Evolutionary conservation across 768 basidiomycete species (phyloP).

Genomic region (Tulasnella calospora): DNA sequence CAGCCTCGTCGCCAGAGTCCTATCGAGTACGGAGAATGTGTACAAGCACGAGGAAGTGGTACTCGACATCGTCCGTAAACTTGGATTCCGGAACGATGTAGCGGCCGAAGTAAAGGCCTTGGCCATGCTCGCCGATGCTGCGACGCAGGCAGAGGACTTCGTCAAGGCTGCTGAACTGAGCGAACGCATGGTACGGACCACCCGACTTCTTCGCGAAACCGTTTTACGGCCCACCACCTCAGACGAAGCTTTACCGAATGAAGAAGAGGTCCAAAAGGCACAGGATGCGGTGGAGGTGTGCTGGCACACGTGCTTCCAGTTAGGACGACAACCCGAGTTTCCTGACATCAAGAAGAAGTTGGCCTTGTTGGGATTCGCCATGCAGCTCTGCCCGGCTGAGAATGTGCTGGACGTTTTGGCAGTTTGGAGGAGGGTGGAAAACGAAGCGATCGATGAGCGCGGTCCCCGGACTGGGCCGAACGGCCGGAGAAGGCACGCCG

Average conservation of each 20-base stretch:
- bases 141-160: conserved; percentile 78
- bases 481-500: background rate
- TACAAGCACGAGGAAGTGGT: conserved; percentile 91
- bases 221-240: conserved; percentile 9
- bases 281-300: conserved; percentile 70
- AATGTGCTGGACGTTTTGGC: conserved; percentile 70
- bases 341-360: conserved; percentile 62
- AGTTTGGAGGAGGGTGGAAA: conserved; percentile 72
- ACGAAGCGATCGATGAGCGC: conserved; percentile 45
- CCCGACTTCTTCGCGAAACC: conserved; percentile 17
- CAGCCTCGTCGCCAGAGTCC: conserved; percentile 76
- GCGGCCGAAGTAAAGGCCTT: conserved; percentile 76
- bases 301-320: conserved; percentile 85
- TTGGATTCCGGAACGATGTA: conserved; percentile 67
- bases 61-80: conserved; percentile 81
- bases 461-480: conserved; percentile 16
- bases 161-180: conserved; percentile 63
- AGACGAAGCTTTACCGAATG: background rate
- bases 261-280: background rate
- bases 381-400: conserved; percentile 82
- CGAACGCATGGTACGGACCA: conserved; percentile 50
- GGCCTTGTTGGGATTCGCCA: conserved; percentile 66
- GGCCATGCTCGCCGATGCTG: conserved; percentile 88
- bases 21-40: conserved; percentile 78
- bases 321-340: conserved; percentile 79